phyloP scores from a whole-genome alignment of 441 rosid species.

The Daphne laureola region DNA sequence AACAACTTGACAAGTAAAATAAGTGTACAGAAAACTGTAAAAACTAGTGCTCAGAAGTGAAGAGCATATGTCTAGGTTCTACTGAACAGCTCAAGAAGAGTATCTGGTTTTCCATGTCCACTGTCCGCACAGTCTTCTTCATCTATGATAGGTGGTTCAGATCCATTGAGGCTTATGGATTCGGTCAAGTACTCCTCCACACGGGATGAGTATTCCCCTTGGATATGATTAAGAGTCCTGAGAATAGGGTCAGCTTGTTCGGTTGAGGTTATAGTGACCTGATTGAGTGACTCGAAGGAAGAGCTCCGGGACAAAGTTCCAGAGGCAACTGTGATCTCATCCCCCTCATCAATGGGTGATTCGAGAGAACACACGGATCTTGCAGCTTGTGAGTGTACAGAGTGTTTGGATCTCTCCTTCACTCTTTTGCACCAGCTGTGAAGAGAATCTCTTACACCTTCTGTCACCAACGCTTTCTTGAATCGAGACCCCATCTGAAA shows the following conservation, averaged over 20 bases:
- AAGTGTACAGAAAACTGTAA: too few relatives aligned
- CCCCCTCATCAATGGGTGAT: slow-evolving; percentile 57
- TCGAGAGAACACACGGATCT: slow-evolving; percentile 84
- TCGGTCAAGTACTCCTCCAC: slow-evolving; percentile 61
- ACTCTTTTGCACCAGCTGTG: slow-evolving; percentile 95
- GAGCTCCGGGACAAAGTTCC: slow-evolving; percentile 66
- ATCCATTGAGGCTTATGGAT: slow-evolving; percentile 26
- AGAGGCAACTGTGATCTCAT: slow-evolving; percentile 65
- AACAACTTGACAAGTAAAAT: too few relatives aligned
- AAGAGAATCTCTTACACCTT: slow-evolving; percentile 83
- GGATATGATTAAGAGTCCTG: slow-evolving; percentile 24
- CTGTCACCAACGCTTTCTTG: slow-evolving; percentile 75
- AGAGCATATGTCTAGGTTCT: slow-evolving; percentile 10
- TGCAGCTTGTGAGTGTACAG: slow-evolving; percentile 37
- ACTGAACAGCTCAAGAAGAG: slow-evolving; percentile 53
- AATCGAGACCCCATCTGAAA: slow-evolving; percentile 79
- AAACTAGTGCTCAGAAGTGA: too few relatives aligned
- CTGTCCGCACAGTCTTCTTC: slow-evolving; percentile 33
- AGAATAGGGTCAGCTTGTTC: slow-evolving; percentile 45
- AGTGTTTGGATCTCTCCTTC: slow-evolving; percentile 57
- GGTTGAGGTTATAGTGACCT: slow-evolving; percentile 42
- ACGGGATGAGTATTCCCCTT: slow-evolving; percentile 34
- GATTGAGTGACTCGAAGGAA: slow-evolving; percentile 55
- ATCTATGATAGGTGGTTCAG: slow-evolving; percentile 27
- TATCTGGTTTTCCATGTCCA: slow-evolving; percentile 33